phyloP scores from a whole-genome alignment of 1,139 yeast genomes.

The Candida sojae region DNA sequence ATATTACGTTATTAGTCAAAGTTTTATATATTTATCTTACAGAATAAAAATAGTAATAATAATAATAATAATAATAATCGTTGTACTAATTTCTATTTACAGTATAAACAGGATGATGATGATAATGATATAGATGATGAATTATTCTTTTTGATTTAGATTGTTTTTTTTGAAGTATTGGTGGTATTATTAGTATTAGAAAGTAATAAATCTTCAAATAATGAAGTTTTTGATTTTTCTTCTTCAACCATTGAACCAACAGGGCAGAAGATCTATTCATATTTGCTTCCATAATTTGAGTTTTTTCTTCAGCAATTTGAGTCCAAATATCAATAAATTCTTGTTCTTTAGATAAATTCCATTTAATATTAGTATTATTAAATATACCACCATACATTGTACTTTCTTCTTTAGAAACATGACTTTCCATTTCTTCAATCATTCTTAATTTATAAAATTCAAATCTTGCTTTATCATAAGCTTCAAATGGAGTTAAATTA shows the following conservation, averaged over 20 bases:
- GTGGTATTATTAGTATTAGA: neutral
- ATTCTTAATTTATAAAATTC: conserved; percentile 88
- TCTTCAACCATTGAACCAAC: conserved; percentile 24
- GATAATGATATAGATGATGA: neutral
- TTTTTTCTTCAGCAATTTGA: conserved; percentile 61
- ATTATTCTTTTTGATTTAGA: neutral
- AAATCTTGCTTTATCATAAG: conserved; percentile 83
- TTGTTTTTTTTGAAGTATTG: neutral
- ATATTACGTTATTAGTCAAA: no score
- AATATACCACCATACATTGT: conserved; percentile 81
- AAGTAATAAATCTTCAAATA: conserved; percentile 23
- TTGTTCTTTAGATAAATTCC: conserved; percentile 74
- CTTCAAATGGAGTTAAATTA: conserved; percentile 42
- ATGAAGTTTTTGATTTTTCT: conserved; percentile 19
- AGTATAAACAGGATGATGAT: neutral
- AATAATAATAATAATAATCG: no score
- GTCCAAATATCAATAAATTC: conserved; percentile 73
- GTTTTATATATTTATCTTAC: conserved; percentile 3
- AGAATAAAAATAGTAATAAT: neutral
- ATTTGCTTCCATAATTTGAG: conserved; percentile 50
- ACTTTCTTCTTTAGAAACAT: conserved; percentile 82
- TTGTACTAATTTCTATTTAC: neutral
- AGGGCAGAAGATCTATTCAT: conserved; percentile 34
- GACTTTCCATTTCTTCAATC: conserved; percentile 75
- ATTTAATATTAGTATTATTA: conserved; percentile 54